A percentile compares a stretch with the other conserved stretches of the same genome.
phyloP scores from a whole-genome alignment of 352 stramenopile genomes.

The Lagenidium sp. region DNA sequence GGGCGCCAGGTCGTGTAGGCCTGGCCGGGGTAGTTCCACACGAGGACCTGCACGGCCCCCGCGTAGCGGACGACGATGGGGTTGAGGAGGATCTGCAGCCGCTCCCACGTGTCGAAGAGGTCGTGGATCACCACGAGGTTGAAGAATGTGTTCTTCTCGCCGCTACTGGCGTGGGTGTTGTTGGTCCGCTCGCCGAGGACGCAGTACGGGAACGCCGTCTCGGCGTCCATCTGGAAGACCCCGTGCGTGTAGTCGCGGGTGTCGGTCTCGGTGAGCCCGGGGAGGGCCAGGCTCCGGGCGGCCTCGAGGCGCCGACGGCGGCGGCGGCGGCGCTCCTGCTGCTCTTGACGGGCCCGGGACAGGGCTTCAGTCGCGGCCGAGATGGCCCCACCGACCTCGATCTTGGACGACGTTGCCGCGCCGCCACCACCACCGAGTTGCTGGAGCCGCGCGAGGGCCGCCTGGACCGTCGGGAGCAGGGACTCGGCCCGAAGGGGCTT shows the following conservation, averaged over 20 bases:
- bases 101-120: slow-evolving; percentile 93
- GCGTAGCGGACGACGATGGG: slow-evolving; percentile 84
- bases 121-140: slow-evolving; percentile 95
- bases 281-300: slow-evolving; percentile 30
- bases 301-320: slow-evolving; percentile 29
- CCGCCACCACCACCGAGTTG: no score
- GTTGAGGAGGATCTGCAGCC: slow-evolving; percentile 90
- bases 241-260: slow-evolving; percentile 34
- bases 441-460: no score
- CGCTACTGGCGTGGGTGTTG: not conserved
- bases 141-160: slow-evolving; percentile 66
- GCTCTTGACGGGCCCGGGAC: slow-evolving; percentile 30
- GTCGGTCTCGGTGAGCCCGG: slow-evolving; percentile 35
- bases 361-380: slow-evolving; percentile 27
- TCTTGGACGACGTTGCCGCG: not conserved
- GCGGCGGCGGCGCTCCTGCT: slow-evolving; percentile 23
- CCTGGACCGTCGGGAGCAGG: slow-evolving; percentile 69
- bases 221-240: slow-evolving; percentile 89
- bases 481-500: slow-evolving; percentile 66
- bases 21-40: slow-evolving; percentile 97
- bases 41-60: slow-evolving; percentile 76
- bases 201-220: slow-evolving; percentile 89
- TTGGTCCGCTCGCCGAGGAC: slow-evolving; percentile 54
- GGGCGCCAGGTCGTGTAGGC: slow-evolving; percentile 91
- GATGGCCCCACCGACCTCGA: slow-evolving; percentile 8